These are phyloP conservation scores for Stagonosporopsis vannaccii DNA, from an alignment of 2,329 filamentous ascomycete genomes.

Conservation along the genomic window DNA sequence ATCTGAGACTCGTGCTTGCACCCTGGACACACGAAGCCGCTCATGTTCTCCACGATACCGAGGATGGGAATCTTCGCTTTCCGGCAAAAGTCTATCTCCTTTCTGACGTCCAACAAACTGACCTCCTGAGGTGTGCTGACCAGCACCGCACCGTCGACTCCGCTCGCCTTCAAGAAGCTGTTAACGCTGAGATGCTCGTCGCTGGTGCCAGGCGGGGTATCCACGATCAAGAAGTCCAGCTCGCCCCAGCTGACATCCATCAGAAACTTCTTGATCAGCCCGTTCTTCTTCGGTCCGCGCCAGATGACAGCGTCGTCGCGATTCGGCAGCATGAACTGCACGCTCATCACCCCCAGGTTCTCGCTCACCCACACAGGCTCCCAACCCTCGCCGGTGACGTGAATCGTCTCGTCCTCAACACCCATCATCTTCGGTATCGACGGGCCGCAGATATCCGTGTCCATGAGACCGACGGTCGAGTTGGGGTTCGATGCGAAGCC, in stretches of 20 bases:
- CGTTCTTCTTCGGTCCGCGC: conserved; percentile 98
- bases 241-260: conserved; percentile 99
- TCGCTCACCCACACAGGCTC: conserved; percentile 95
- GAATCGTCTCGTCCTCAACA: conserved; percentile 90
- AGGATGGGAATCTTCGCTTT: conserved; percentile 91
- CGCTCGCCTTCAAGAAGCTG: conserved; percentile 85
- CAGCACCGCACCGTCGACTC: conserved; percentile 91
- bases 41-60: conserved; percentile 97
- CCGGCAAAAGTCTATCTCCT: conserved; percentile 96
- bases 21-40: conserved; percentile 92
- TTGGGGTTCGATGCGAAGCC: conserved; percentile 84
- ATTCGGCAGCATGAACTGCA: conserved; percentile 97
- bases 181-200: conserved; percentile 97
- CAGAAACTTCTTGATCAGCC: conserved; percentile 95
- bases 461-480: conserved; percentile 90
- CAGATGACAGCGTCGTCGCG: conserved; percentile 96
- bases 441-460: conserved; percentile 96
- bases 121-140: conserved; percentile 97
- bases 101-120: conserved; percentile 87
- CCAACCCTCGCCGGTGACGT: conserved; percentile 88
- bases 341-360: conserved; percentile 94
- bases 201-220: conserved; percentile 93
- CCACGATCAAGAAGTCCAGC: conserved; percentile 89
- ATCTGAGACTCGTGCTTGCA: conserved; percentile 84
- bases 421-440: conserved; percentile 99